Percentiles rank a stretch among this genome's conserved stretches.
Evolutionary conservation across 2,329 filamentous ascomycete species (phyloP).

Genomic region (Penicillium sp.): DNA sequence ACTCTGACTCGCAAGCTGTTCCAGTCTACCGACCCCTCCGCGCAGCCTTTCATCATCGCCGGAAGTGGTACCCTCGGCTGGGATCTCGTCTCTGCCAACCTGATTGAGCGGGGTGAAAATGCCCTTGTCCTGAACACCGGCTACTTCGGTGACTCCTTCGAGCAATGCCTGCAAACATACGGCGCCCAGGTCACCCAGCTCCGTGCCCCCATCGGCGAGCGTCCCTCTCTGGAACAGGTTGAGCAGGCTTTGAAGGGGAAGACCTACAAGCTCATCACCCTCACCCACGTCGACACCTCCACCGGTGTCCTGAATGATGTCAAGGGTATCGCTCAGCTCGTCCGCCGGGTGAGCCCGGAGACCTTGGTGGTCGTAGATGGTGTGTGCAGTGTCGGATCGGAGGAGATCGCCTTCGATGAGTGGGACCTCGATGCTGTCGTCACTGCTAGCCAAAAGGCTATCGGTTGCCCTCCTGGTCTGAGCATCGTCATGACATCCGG

Average conservation of each 20-base stretch:
- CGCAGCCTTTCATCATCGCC: constrained; percentile 90
- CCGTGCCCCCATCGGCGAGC: constrained; percentile 82
- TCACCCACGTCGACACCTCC: constrained; percentile 96
- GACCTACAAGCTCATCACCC: constrained; percentile 89
- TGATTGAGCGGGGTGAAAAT: constrained; percentile 85
- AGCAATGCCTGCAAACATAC: constrained; percentile 87
- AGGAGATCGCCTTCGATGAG: constrained; percentile 93
- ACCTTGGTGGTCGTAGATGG: constrained; percentile 92
- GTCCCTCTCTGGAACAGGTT: constrained; percentile 82
- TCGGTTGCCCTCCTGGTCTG: constrained; percentile 90
- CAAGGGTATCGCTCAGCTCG: constrained; percentile 76
- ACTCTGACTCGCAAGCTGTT: constrained; percentile 89
- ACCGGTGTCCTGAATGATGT: constrained; percentile 94
- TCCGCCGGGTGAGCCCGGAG: constrained; percentile 83
- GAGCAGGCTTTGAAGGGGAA: constrained; percentile 87
- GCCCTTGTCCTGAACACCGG: constrained; percentile 92
- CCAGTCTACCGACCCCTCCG: constrained; percentile 76
- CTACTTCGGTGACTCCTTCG: constrained; percentile 95
- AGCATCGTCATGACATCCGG: constrained; percentile 94
- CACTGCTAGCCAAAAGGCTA: constrained; percentile 94
- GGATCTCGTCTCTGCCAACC: constrained; percentile 93
- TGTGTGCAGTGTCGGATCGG: constrained; percentile 93
- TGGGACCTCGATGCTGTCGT: constrained; percentile 92
- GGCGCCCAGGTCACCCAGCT: constrained; percentile 87
- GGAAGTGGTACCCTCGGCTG: constrained; percentile 95